A percentile compares a stretch with the other conserved stretches of the same genome.
These are phyloP conservation scores for Euphorbia peplus DNA, from an alignment of 345 rosid species.

Conservation along the genomic window DNA sequence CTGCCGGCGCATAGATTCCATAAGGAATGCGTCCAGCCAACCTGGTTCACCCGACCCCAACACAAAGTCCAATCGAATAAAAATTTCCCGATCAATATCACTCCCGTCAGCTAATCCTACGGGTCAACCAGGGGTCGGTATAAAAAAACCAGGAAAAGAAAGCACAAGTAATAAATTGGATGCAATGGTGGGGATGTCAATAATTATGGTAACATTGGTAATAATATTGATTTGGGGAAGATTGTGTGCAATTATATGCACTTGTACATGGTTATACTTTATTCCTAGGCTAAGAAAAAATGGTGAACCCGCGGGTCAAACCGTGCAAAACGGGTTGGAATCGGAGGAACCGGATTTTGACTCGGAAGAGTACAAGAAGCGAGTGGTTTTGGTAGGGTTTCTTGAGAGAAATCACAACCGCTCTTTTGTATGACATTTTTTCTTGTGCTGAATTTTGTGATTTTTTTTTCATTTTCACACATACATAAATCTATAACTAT, in stretches of 20 bases:
- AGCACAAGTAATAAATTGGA: conserved; percentile 18
- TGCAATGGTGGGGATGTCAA: conserved; percentile 51
- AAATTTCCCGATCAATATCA: conserved; percentile 14
- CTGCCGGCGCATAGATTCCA: conserved; percentile 24
- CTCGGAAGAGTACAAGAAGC: conserved; percentile 49
- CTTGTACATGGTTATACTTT: conserved; percentile 30
- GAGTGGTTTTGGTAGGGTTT: conserved; percentile 69
- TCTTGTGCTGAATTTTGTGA: too few relatives aligned
- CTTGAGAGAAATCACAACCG: conserved; percentile 52
- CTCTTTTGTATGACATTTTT: conserved; percentile 8
- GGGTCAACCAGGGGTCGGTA: neutral
- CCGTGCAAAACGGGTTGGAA: too few relatives aligned
- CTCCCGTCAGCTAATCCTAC: neutral
- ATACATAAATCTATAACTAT: too few relatives aligned
- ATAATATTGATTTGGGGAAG: conserved; percentile 25
- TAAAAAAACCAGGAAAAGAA: neutral
- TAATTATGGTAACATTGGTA: conserved; percentile 32
- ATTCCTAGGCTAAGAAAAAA: conserved; percentile 36
- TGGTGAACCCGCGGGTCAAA: too few relatives aligned
- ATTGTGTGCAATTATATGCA: conserved; percentile 28
- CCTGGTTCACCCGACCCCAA: conserved; percentile 34
- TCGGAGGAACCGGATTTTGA: too few relatives aligned
- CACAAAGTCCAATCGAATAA: conserved; percentile 11
- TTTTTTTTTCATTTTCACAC: too few relatives aligned
- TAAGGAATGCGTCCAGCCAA: conserved; percentile 24